A percentile compares a stretch with the other conserved stretches of the same genome.
Evolutionary conservation across 495 filamentous ascomycete species (phyloP).

Genomic region (Cercophora scortea): DNA sequence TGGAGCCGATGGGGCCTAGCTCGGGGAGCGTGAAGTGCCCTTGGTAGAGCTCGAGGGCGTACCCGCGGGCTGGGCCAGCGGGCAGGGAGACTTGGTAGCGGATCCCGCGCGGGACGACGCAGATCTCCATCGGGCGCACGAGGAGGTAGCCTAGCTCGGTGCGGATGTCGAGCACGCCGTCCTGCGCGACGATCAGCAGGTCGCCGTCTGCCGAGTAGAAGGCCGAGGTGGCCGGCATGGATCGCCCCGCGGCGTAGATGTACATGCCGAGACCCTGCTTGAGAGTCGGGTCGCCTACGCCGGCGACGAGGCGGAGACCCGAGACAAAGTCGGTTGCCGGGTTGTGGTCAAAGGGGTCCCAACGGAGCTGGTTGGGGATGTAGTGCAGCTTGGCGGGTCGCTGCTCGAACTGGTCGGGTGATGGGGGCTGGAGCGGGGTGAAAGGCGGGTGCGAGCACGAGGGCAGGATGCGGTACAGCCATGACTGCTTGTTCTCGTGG

Average conservation of each 20-base stretch:
- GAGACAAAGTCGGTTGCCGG: constrained; percentile 68
- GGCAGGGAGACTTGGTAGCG: constrained; percentile 64
- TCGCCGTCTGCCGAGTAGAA: constrained; percentile 93
- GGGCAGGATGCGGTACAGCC: constrained; percentile 90
- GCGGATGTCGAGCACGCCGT: constrained; percentile 76
- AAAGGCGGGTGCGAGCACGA: constrained; percentile 76
- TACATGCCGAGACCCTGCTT: constrained; percentile 78
- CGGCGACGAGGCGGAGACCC: constrained; percentile 68
- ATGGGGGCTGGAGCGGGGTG: constrained; percentile 23
- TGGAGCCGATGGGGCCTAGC: constrained; percentile 81
- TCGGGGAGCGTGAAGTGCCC: constrained; percentile 81
- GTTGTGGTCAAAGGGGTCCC: constrained; percentile 78
- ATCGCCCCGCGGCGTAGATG: constrained; percentile 71
- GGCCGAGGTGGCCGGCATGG: constrained; percentile 65
- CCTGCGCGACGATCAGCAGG: constrained; percentile 76
- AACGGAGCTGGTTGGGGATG: constrained; percentile 83
- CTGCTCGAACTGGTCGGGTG: not conserved
- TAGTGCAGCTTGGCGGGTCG: constrained; percentile 43
- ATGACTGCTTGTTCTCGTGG: constrained; percentile 82
- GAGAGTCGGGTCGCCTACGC: constrained; percentile 73
- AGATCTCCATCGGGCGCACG: constrained; percentile 84
- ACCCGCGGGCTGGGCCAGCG: constrained; percentile 63
- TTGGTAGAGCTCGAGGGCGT: constrained; percentile 81
- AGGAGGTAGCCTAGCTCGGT: constrained; percentile 77
- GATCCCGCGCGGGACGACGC: constrained; percentile 78